Evolutionary conservation across 2,329 filamentous ascomycete genomes (phyloP), one percentile per base, ranked within the genome.

Genomic region (Trichoderma koningii): DNA sequence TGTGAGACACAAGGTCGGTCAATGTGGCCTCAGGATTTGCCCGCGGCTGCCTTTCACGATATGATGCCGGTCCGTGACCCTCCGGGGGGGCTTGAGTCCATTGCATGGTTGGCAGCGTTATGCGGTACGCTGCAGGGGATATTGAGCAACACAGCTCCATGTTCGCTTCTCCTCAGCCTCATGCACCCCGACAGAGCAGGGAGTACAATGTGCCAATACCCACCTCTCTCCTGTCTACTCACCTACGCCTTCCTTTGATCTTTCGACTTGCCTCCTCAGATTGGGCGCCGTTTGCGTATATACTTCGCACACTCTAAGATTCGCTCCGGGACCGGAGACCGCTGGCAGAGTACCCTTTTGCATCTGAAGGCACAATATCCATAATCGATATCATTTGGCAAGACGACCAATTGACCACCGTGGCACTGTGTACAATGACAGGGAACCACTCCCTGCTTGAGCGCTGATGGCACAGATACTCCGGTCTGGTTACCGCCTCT

Each of bases 391-490:
- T 44, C 48, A 53, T 12, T 34, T 47, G 55, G 30, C 28, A 47
- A 47, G 55, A 19, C 55, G 19, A 21, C 38, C 28, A 15, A 17
- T 12, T 6, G 48, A 23, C 44, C 26, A 28, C 38, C 48, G 23
- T 44, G 60, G 23, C 50, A 17, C 19, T 42, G 26, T 19, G 38
- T 44, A 15, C 10, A 17, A 53, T n/a, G 50, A 26, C 42, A 55
- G 19, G 6, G 28, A 21, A 38, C 2, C n/a, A 34, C 60, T 63
- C 60, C 60, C 60, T 55, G 19, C 60, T 41, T 63, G 53, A 5
- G 60, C 45, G 60, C 50, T 63, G 60, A 63, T 30, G n/a, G 19
- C 17, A 26, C 38, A 50, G 50, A 26, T 23, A 50, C 26, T 34
- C 30, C 26, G 45, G 45, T n/a, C 7, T 47, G 44, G 48, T 34